These are phyloP conservation scores for Nicotiana otophora DNA, from an alignment of 257 asterid species.

Conservation along the genomic window DNA sequence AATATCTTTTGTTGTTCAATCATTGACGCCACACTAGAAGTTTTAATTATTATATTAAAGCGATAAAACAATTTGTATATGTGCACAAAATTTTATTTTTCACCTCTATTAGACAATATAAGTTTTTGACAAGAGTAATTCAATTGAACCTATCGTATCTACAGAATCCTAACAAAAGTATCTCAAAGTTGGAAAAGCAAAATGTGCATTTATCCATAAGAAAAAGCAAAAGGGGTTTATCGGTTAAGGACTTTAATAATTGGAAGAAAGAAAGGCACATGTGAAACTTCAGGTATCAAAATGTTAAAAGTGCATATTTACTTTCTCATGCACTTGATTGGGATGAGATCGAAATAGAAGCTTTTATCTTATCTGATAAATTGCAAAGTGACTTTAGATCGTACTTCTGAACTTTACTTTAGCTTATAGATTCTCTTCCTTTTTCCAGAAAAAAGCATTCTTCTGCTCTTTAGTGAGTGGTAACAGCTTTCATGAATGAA, in stretches of 20 bases:
- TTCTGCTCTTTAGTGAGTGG: slow-evolving; percentile 5
- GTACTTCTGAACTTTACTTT: not conserved
- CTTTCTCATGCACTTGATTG: not conserved
- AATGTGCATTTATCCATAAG: not conserved
- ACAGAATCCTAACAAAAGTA: not conserved
- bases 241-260: not conserved
- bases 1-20: no score
- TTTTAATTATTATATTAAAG: no score
- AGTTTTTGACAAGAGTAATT: no score
- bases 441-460: not conserved
- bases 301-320: not conserved
- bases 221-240: not conserved
- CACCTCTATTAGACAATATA: no score
- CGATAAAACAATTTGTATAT: no score
- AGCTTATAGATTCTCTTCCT: slow-evolving; percentile 10
- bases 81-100: no score
- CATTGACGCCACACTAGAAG: no score
- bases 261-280: not conserved
- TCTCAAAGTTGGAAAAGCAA: not conserved
- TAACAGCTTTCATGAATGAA: not conserved
- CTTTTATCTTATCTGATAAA: not conserved
- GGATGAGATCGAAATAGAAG: slow-evolving; percentile 7
- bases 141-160: no score
- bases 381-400: not conserved
- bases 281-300: slow-evolving; percentile 3